Base-by-base conservation (phyloP, 768 basidiomycete genomes). In the Tylopilus subfusipes region DNA sequence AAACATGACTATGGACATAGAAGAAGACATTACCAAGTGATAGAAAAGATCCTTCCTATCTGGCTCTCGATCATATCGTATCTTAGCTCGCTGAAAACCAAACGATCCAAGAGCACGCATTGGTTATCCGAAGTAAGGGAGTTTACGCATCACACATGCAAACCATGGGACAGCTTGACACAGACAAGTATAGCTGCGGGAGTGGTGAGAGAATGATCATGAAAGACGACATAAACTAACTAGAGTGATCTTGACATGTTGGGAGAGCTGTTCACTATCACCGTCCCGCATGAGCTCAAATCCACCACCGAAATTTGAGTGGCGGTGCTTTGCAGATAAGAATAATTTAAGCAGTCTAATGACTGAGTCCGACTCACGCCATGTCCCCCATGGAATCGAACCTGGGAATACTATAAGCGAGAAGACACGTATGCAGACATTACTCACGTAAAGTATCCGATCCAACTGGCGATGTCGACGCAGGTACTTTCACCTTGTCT, bases 251-350 rank as follows among this genome's bases (percentile, higher is more conserved):
- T 58, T 51, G 69, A 63, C 53, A 74, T 55, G 18, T 63, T 59
- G 21, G 60, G 39, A 66, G 22, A 74, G 51, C 18, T 64, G 66
- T 12, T 67, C 55, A n/a, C 46, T 56, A 52, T 77, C 76, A 7
- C 74, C 64, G 19, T 73, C 65, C 12, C 67, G 68, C 66, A 74
- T 65, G 49, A 73, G 66, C 42, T 75, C 72, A 31, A 72, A 74
- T 9, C 70, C 69, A 8, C 72, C 72, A 7, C 72, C 72, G 42
- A 76, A 76, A 31, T 74, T 77, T 50, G 16, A 34, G 27, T 21
- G 2, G 18, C 13, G 29, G 16, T 31, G 21, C n/a, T 27, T 42
- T 40, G 6, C 16, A 43, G 25, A 44, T 48, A 45, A 56, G 45
- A 42, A n/a, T 16, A n/a, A 42, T 19, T 24, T 16, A 21, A 45